Base-by-base conservation (phyloP, 2,329 filamentous ascomycete species). In the Claviceps sorghi region DNA sequence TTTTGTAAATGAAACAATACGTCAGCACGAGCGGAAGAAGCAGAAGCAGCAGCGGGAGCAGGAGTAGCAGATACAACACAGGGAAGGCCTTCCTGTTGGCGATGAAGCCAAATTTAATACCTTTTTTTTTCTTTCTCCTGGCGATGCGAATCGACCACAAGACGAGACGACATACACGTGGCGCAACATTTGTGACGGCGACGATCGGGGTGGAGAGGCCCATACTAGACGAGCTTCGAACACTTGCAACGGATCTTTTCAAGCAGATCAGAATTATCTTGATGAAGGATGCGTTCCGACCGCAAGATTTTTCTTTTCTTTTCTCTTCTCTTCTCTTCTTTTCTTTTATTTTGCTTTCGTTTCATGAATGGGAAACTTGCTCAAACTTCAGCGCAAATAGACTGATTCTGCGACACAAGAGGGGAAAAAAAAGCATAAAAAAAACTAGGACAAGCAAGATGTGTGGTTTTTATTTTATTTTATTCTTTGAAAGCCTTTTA, bases 1-100 rank as follows among this genome's bases (percentile, higher is more conserved):
- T 88, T 63, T 75, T 88, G 67, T 88, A 78, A 68, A 66, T 57
- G 52, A 36, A 29, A 19, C 13, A 22, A 9, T n/a, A 17, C 30
- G 32, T 7, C 19, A 32, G 1, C 30, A 40, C n/a, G 22, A 32
- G 49, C 42, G n/a, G 30, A 17, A 19, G 6, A 13, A 17, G 34
- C 26, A 44, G 7, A n/a, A 34, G 17, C n/a, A 36, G 49, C n/a
- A 29, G 21, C 29, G 9, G 15, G 11, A 17, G 29, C 36, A 19
- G 32, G 34, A 36, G 26, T 42, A 19, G 34, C 34, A 40, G 21
- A 38, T 5, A 21, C 21, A 15, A 43, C 9, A 41, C 47, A 13
- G 42, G 40, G 34, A 22, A 42, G 48, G 29, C 21, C 29, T 50
- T 48, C 19, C 36, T 21, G 22, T 43, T 34, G 30, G 22, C 46